Evolutionary conservation across 2,329 filamentous ascomycete genomes (phyloP).

Genomic region (Chrysosporium keratinophilum): DNA sequence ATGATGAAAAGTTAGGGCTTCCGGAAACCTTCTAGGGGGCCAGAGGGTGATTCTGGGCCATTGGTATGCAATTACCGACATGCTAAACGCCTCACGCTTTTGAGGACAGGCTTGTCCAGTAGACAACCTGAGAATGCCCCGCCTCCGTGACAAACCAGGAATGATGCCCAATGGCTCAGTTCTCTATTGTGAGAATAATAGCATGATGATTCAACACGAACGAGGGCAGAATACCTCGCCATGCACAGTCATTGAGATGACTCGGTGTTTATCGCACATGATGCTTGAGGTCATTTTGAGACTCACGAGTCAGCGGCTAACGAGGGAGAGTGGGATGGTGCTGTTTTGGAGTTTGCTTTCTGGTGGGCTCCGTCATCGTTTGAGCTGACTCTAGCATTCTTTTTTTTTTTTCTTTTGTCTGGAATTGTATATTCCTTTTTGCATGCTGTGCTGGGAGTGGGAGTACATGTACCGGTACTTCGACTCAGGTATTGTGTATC

Average conservation of each 20-base stretch:
- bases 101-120: conserved; percentile 9
- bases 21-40: not conserved
- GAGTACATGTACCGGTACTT: not conserved
- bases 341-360: not conserved
- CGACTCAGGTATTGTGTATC: not conserved
- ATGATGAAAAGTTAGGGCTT: not conserved
- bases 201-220: not conserved
- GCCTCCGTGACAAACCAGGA: conserved; percentile 2
- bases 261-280: not conserved
- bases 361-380: not conserved
- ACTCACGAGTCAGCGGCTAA: not conserved
- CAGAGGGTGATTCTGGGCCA: not conserved
- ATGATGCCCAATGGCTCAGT: not conserved
- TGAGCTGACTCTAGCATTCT: not conserved
- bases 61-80: not conserved
- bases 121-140: conserved; percentile 14
- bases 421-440: not conserved
- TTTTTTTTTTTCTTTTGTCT: not conserved
- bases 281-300: not conserved
- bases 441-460: not conserved
- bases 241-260: not conserved
- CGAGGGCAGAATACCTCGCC: not conserved
- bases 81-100: conserved; percentile 12
- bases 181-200: not conserved
- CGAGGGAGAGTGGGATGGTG: not conserved